A percentile compares a stretch with the other conserved stretches of the same genome.
Evolutionary conservation across 257 asterid species (phyloP).

Genomic region (Solanum megistacrolobum): DNA sequence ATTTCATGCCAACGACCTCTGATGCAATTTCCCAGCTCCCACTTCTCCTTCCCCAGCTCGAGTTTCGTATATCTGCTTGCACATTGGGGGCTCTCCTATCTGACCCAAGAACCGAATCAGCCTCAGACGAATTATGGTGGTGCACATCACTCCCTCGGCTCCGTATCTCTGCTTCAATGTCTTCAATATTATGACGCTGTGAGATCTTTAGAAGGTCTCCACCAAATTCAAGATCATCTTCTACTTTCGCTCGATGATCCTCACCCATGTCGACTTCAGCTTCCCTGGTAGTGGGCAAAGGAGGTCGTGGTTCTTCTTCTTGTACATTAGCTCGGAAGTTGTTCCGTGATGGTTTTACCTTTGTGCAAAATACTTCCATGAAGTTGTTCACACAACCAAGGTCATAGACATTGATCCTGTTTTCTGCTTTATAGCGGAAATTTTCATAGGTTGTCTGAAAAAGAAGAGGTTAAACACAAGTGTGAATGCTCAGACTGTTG

Average conservation of each 20-base stretch:
- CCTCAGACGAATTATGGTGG: conserved; percentile 60
- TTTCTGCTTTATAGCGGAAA: conserved; percentile 85
- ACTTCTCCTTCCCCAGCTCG: conserved; percentile 61
- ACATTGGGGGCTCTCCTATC: conserved; percentile 44
- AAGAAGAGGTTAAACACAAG: conserved; percentile 1
- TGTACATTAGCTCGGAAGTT: conserved; percentile 67
- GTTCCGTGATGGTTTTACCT: conserved; percentile 80
- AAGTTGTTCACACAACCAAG: conserved; percentile 81
- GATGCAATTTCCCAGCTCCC: conserved; percentile 54
- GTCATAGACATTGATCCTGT: conserved; percentile 68
- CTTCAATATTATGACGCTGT: conserved; percentile 87
- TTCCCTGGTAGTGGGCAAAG: conserved; percentile 45
- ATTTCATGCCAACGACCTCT: conserved; percentile 27
- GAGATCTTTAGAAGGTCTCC: conserved; percentile 93
- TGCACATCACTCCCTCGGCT: conserved; percentile 83
- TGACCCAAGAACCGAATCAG: conserved; percentile 59
- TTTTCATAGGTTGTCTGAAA: conserved; percentile 94
- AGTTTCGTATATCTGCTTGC: conserved; percentile 40
- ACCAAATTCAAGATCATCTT: conserved; percentile 79
- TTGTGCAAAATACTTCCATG: conserved; percentile 80
- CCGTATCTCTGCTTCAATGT: conserved; percentile 81
- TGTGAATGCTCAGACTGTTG: background rate
- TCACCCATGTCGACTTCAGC: conserved; percentile 37
- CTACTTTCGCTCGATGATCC: conserved; percentile 71
- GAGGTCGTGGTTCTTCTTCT: conserved; percentile 62